These are phyloP conservation scores for Trichomonas vaginalis DNA, from an alignment of 208 protist genomes.

Conservation along the genomic window DNA sequence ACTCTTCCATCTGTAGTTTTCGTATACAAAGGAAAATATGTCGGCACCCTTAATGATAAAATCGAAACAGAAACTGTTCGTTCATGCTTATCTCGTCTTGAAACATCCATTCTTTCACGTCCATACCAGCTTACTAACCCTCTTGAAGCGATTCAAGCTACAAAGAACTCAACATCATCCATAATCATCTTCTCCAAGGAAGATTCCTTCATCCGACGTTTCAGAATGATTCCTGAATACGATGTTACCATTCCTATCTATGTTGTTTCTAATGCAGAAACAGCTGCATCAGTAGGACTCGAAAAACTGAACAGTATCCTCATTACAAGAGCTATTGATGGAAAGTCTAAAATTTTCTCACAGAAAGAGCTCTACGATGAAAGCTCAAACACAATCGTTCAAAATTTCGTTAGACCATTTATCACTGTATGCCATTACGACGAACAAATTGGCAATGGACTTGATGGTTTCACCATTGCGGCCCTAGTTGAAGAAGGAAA, in stretches of 20 bases:
- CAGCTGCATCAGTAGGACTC: not conserved
- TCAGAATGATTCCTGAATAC: not conserved
- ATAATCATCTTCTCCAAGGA: not conserved
- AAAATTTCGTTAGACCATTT: not conserved
- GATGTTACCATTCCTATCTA: not conserved
- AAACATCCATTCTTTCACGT: not conserved
- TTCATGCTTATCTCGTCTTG: not conserved
- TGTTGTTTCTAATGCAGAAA: not conserved
- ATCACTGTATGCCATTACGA: not conserved
- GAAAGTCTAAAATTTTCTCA: not conserved
- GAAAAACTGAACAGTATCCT: not conserved
- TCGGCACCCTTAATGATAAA: not conserved
- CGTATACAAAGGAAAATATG: not conserved
- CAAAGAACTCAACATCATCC: not conserved
- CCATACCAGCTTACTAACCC: not conserved
- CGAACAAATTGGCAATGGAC: not conserved
- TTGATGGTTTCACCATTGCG: not conserved
- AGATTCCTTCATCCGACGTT: not conserved
- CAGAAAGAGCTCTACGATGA: not conserved
- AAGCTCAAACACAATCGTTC: not conserved
- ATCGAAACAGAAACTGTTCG: not conserved
- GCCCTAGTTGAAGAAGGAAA: not conserved
- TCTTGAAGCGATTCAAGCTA: not conserved
- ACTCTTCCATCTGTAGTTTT: not conserved
- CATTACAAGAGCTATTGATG: not conserved